Evolutionary conservation across 2,329 filamentous ascomycete genomes (phyloP).

Genomic region (Xylaria sp.): DNA sequence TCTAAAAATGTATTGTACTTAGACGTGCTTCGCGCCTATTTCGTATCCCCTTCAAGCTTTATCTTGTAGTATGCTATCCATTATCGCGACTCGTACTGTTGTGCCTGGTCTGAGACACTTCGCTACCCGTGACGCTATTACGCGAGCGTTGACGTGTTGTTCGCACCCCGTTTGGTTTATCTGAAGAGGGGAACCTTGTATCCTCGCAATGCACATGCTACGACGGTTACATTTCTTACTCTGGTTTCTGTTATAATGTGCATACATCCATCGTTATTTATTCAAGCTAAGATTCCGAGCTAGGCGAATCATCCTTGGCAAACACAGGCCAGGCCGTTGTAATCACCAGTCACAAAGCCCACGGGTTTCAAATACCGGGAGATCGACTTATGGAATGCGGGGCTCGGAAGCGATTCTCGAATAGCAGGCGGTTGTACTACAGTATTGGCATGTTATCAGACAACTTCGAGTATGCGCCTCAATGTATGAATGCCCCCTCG

Average conservation of each 20-base stretch:
- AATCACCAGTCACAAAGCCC: background rate
- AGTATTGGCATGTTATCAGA: background rate
- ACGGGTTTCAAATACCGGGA: background rate
- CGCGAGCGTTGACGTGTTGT: background rate
- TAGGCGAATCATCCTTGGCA: background rate
- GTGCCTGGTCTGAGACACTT: no score
- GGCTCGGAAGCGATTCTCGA: background rate
- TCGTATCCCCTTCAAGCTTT: no score
- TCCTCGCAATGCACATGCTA: background rate
- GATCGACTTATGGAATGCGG: background rate
- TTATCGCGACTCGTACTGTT: no score
- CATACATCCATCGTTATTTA: background rate
- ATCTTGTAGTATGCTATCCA: no score
- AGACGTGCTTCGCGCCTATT: no score
- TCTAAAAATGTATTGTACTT: no score
- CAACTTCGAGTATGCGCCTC: background rate
- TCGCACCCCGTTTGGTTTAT: background rate
- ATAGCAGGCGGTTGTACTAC: background rate
- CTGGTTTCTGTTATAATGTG: background rate
- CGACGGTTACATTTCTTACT: background rate
- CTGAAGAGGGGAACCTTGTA: constrained; percentile 2
- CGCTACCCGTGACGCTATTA: no score
- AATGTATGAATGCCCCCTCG: background rate
- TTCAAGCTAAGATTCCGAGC: background rate
- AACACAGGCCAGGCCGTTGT: background rate